Evolutionary conservation across 148 eudicot species (phyloP), one percentile per base, ranked within the genome.

Genomic region (Dysphania ambrosioides): DNA sequence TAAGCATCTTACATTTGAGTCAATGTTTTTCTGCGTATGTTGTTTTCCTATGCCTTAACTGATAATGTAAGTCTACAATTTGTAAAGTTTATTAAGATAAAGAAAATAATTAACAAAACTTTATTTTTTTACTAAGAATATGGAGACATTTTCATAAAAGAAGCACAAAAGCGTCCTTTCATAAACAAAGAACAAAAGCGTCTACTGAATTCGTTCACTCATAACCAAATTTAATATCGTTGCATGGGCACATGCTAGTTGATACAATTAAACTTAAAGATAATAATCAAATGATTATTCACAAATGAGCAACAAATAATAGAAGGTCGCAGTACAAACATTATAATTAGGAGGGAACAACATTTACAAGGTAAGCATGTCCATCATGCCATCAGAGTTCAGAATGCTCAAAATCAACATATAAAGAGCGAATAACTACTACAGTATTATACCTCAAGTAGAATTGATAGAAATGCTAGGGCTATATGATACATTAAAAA

Each of bases 1-100:
- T 93, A 93, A 86, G 72, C 18, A 59, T 40, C 73, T 9, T 56
- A 47, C 44, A 30, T 47, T n/a, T n/a, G n/a, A n/a, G n/a, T n/a
- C n/a, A n/a, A n/a, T n/a, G 23, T 19, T 29, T 29, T 59, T 9
- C 19, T 41, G 29, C 15, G 3, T 69, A 10, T 58, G 2, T n/a
- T n/a, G n/a, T 9, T 34, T 64, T 21, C 44, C 1, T 63, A n/a
- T 32, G 2, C 32, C 18, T 8, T 38, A 38, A 8, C 10, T 49
- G 60, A 30, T 0, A 19, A 8, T 70, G 53, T 12, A 30, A 64
- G 2, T 29, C n/a, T 15, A 30, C 11, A 16, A 2, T 31, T 51
- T 29, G 34, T n/a, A n/a, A n/a, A n/a, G n/a, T n/a, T n/a, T n/a
- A n/a, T n/a, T n/a, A n/a, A n/a, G n/a, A n/a, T n/a, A n/a, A n/a